Evolutionary conservation across 768 basidiomycete species (phyloP), one percentile per base, ranked within the genome.

Genomic region (Amanita subjunquillea): DNA sequence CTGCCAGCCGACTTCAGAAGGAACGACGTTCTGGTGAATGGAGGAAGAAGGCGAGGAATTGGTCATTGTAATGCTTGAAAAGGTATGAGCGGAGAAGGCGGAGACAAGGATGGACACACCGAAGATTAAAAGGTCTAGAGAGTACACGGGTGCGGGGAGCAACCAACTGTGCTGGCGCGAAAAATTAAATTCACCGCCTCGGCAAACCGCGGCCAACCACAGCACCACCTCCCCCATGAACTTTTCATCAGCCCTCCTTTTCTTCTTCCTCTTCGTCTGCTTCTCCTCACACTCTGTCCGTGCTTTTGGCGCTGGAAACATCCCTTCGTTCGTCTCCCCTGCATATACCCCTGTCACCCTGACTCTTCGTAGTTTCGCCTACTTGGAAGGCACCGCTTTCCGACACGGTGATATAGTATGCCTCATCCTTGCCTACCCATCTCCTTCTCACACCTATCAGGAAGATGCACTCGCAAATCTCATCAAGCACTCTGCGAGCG

Each of bases 1-100:
- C 72, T 97, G 93, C 92, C 93, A 97, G 72, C 94, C 93, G 65
- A 97, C 94, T 74, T 96, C 91, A 61, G 85, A 91, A 69, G 88
- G 88, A 75, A 85, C 74, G 74, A 89, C 83, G 65, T 75, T 78
- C 69, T 74, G 75, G 65, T 79, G 78, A 60, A 70, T 62, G 59
- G 69, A 63, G 61, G 69, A 57, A 62, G 79, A 61, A 65, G 71
- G 57, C 50, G 60, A 56, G 36, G 69, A 62, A 63, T 68, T 69
- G 52, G 70, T 65, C 70, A 74, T 72, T 67, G 51, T 22, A 38
- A 58, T 61, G 58, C 44, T 41, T 37, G 42, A 27, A 29, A 39
- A 32, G n/a, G 29, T 17, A 48, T 52, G 38, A 53, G 53, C 29
- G 4, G 12, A 6, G 37, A 23, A 53, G 38, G 53, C 39, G 27